Evolutionary conservation across 306 rosid genomes (phyloP), one percentile per base, ranked within the genome.

Genomic region (Myrica gale): DNA sequence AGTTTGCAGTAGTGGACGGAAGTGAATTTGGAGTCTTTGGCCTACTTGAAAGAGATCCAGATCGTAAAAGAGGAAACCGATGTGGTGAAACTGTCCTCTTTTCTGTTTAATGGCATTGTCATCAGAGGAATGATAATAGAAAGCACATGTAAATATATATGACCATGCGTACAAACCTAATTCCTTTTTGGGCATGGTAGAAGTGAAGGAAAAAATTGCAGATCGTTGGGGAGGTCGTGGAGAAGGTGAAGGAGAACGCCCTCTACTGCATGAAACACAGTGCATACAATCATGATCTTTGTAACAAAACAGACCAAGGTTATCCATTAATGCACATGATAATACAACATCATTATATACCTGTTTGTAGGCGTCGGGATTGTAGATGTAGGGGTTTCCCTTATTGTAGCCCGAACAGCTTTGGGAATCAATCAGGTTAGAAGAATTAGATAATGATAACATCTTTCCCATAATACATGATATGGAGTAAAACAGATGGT

Each of bases 391-490:
- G 99, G 97, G 1, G 91, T 84, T 87, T 96, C 97, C 71, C 93
- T 90, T 46, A 96, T 89, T 39, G 97, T 89, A 65, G 99, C 91
- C 55, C 90, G 93, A 76, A 96, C 97, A 79, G 92, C 99, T 96
- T 85, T 60, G 10, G 39, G 58, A 80, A 83, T 53, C 75, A 79
- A 79, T 73, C 61, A 50, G 41, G 79, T 84, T 74, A 53, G 52
- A 55, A 47, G 45, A 41, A 74, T 54, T 61, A 81, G 81, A 20
- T 13, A 66, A 69, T 41, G 72, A 76, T 17, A 63, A 84, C 79
- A 75, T 74, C 45, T 43, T 74, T 13, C 57, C 73, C 26, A n/a
- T 52, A 19, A 70, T 2, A 73, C n/a, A 75, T 16, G 67, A 43
- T 73, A 55, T 63, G 55, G 44, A 58, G 37, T 21, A 78, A 77